Percentiles rank a stretch among this genome's conserved stretches.
phyloP scores from a whole-genome alignment of 2,329 filamentous ascomycete species.

The Neopestalotiopsis sp. region DNA sequence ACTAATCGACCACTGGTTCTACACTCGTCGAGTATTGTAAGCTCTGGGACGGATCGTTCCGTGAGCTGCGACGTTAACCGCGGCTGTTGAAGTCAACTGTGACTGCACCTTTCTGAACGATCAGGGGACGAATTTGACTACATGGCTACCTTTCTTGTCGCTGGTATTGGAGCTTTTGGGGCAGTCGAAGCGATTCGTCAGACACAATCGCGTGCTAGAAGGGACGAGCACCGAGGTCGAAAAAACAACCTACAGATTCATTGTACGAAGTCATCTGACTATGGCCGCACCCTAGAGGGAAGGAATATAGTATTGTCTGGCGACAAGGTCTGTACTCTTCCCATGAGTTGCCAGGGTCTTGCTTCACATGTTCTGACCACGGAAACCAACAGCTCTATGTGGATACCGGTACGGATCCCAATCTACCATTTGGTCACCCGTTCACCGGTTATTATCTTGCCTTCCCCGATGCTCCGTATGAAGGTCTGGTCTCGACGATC shows the following conservation, averaged over 20 bases:
- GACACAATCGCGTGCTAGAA: conserved; percentile 48
- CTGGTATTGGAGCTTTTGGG: conserved; percentile 49
- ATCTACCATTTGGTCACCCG: conserved; percentile 45
- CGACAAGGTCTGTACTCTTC: conserved; percentile 39
- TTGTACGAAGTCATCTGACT: conserved; percentile 51
- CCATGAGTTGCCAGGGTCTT: neutral
- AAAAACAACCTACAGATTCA: conserved; percentile 53
- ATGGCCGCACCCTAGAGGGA: conserved; percentile 47
- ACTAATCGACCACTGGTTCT: neutral
- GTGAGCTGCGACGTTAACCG: neutral
- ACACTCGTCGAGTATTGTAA: neutral
- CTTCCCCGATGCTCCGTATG: conserved; percentile 52
- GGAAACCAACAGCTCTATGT: conserved; percentile 46
- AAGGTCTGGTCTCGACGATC: conserved; percentile 52
- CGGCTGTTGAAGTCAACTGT: too few species aligned
- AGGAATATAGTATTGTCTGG: conserved; percentile 50
- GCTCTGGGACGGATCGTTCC: neutral
- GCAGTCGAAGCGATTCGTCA: conserved; percentile 53
- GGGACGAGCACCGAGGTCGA: conserved; percentile 51
- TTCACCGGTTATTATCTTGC: conserved; percentile 63
- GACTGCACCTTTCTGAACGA: neutral
- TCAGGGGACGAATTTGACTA: neutral
- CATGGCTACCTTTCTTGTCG: conserved; percentile 42
- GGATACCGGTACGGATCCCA: conserved; percentile 45
- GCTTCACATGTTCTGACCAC: neutral